Conservation (phyloP, 352 stramenopile species). For the Pythium sp. region DNA sequence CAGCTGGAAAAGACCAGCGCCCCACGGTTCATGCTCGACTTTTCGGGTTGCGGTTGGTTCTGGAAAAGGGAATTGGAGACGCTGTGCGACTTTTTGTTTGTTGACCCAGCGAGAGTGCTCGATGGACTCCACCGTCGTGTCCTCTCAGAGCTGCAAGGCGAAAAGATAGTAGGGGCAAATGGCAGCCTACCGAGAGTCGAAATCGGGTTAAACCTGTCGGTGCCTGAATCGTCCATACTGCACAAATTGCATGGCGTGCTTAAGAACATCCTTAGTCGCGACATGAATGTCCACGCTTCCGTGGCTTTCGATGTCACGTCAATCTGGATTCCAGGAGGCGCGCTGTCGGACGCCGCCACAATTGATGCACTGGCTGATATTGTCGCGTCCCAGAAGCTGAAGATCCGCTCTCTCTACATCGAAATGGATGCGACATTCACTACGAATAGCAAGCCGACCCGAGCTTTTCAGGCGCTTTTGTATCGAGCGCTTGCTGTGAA, state of each 20-base stretch:
- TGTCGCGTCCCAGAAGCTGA: neutral
- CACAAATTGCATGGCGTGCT: neutral
- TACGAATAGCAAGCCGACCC: too few relatives aligned
- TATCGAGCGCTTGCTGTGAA: too few relatives aligned
- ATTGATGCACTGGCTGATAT: neutral
- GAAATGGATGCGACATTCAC: too few relatives aligned
- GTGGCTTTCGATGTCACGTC: neutral
- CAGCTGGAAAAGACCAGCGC: neutral
- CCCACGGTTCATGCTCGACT: neutral
- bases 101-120: neutral
- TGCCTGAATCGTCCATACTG: neutral
- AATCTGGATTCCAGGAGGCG: neutral
- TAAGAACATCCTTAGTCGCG: neutral
- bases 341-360: neutral
- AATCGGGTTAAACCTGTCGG: too few relatives aligned
- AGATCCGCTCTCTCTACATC: neutral
- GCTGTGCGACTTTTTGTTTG: too few relatives aligned
- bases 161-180: neutral
- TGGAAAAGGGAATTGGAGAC: too few relatives aligned
- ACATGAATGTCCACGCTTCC: neutral
- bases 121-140: neutral
- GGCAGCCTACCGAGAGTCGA: too few relatives aligned
- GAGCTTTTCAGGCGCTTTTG: too few relatives aligned
- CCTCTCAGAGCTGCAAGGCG: neutral
- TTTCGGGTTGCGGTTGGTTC: neutral